Base-by-base conservation (phyloP, 805 yeast species). In the Yamadazyma philogaea region DNA sequence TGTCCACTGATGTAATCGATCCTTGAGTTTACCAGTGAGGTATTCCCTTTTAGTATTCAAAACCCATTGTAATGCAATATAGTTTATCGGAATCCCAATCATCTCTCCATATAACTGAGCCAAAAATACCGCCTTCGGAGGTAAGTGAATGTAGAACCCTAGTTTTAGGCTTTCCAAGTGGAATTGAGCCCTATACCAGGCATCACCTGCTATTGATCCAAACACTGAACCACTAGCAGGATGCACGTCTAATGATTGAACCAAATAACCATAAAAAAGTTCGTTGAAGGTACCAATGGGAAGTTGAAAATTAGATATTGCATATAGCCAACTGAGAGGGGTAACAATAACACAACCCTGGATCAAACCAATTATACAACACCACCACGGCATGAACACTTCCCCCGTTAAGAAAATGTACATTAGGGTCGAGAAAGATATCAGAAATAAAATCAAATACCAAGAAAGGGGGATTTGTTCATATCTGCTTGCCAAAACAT, bases 231-330 rank as follows among this genome's bases (percentile, higher is more conserved):
- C 78, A 4, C 77, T 73, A 2, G 69, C 76, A 1, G 79, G 79
- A 44, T 75, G 78, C 33, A 59, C 54, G 42, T 12, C 42, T 15
- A 2, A 43, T 15, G 20, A 53, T 55, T 75, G 73, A 4, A 72
- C 64, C 67, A 75, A 60, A 34, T 64, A 57, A 0, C 80, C 80
- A 47, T 70, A 75, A 5, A 73, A 50, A 18, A 75, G 60, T 48
- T 75, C 79, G 48, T 75, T 75, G 48, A 75, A 71, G 0, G 78
- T 70, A 2, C 79, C 79, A 18, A 75, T 70, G 2, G 78, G 77
- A 17, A 75, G 57, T 47, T 75, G 81, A 54, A 75, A 75, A 49
- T 74, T 75, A 8, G 78, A 71, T 15, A 70, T 55, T 0, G 79
- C 80, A 48, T 72, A 75, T 10, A 75, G 51, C 66, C 77, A 75